phyloP scores from a whole-genome alignment of 1,284 basidiomycete species.

The Cystobasidium slooffiae region DNA sequence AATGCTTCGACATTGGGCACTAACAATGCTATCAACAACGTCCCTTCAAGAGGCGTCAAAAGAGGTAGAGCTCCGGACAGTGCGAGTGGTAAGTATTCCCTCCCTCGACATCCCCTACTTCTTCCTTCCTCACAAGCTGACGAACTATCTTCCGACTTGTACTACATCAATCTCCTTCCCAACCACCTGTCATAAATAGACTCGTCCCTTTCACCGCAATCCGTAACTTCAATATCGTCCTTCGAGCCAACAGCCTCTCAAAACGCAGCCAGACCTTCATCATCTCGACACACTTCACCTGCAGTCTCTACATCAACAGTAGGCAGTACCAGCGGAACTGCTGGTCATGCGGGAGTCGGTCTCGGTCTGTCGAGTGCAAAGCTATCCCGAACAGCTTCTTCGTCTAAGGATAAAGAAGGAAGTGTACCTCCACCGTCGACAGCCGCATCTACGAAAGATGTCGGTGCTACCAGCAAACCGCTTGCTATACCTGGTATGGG shows the following conservation, averaged over 20 bases:
- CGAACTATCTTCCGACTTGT: not conserved
- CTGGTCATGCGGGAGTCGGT: not conserved
- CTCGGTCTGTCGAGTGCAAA: slow-evolving; percentile 22
- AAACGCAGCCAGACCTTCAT: slow-evolving; percentile 18
- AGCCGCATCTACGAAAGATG: slow-evolving; percentile 2
- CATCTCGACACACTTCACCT: slow-evolving; percentile 21
- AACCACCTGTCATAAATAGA: not conserved
- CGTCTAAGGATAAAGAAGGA: slow-evolving; percentile 1
- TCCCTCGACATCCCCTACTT: not conserved
- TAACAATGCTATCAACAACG: slow-evolving; percentile 19
- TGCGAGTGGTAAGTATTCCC: slow-evolving; percentile 16
- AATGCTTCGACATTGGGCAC: slow-evolving; percentile 8
- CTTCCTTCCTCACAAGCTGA: not conserved
- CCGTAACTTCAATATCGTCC: slow-evolving; percentile 19
- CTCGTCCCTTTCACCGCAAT: slow-evolving; percentile 41
- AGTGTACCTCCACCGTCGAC: not conserved
- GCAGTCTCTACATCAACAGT: not conserved
- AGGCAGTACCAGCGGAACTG: not conserved
- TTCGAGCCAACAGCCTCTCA: slow-evolving; percentile 18
- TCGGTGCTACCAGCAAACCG: not conserved
- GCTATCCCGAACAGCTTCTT: slow-evolving; percentile 11
- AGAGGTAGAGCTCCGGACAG: slow-evolving; percentile 30
- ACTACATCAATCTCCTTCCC: not conserved
- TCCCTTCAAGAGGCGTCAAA: slow-evolving; percentile 34
- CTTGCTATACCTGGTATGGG: slow-evolving; percentile 26